Base-by-base conservation (phyloP, 2,329 filamentous ascomycete species). In the Ascochyta fabae region DNA sequence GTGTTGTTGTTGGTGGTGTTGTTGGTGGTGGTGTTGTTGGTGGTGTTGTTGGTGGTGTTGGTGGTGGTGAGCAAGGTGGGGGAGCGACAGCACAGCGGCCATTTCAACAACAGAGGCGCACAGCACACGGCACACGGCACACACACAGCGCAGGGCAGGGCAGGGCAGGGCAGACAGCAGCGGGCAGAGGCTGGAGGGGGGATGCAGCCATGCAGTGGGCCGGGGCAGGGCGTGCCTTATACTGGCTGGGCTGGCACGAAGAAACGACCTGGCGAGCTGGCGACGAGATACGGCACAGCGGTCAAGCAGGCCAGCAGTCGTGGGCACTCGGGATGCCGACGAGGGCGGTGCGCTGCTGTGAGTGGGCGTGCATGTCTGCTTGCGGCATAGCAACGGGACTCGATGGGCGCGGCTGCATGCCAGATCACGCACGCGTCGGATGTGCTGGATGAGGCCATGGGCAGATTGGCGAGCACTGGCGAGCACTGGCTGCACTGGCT, bases 251-350 rank as follows among this genome's bases (percentile, higher is more conserved):
- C 41, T 23, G 15, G 36, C 34, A 24, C 38, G 54, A 66, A 57
- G 51, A 66, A 65, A 53, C 31, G 62, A 66, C 62, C 44, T 44
- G 58, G 60, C 57, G 60, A 35, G 19, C 19, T 48, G 47, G 39
- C 33, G 16, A 19, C 22, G 47, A 41, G 35, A 23, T 22, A 23
- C 40, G 43, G 50, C 51, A 49, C 45, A 47, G 36, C 46, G 41
- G 41, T 34, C 49, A 26, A 41, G 27, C 46, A 31, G 29, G 12
- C 10, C 29, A 13, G 29, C 29, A 19, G 33, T 8, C 24, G 19
- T 13, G 41, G 19, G 41, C 34, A 3, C n/a, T 63, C 58, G 57
- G 59, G 42, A 62, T 60, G 59, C 58, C 60, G 59, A 61, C 52
- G 29, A 9, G 45, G 31, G 10, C 19, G 26, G 38, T 12, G 8